Evolutionary conservation across 768 basidiomycete genomes (phyloP).

Genomic region (Leccinum olivaceopallidum): DNA sequence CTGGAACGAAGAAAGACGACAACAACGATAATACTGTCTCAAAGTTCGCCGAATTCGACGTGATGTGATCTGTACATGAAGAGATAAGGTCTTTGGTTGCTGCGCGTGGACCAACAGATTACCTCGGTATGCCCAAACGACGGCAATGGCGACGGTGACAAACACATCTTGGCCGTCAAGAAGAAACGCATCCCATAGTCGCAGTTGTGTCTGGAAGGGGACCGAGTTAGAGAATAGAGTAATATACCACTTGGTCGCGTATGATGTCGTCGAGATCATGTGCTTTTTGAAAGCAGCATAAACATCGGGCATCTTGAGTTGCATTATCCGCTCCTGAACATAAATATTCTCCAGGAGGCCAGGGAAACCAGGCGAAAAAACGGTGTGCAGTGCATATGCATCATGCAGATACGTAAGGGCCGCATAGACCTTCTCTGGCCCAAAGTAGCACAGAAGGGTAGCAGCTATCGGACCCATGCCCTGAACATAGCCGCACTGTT

Average conservation of each 20-base stretch:
- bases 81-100: constrained; percentile 6
- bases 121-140: constrained; percentile 93
- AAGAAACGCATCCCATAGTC: constrained; percentile 93
- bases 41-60: constrained; percentile 76
- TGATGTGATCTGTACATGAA: constrained; percentile 69
- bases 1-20: constrained; percentile 93
- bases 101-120: constrained; percentile 23
- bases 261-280: constrained; percentile 90
- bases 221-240: constrained; percentile 95
- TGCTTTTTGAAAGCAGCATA: constrained; percentile 84
- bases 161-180: constrained; percentile 91
- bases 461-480: constrained; percentile 99
- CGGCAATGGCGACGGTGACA: constrained; percentile 79
- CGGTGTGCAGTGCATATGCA: constrained; percentile 79
- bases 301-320: constrained; percentile 87
- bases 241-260: constrained; percentile 99
- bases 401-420: constrained; percentile 88
- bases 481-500: constrained; percentile 92
- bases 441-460: constrained; percentile 91
- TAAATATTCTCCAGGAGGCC: constrained; percentile 96
- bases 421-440: constrained; percentile 85
- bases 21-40: constrained; percentile 90
- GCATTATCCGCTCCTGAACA: constrained; percentile 87
- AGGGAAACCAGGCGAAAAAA: constrained; percentile 94
- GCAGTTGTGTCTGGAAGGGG: constrained; percentile 91